These are phyloP conservation scores for Podaxis sp. DNA, from an alignment of 768 basidiomycete genomes.

Conservation along the genomic window DNA sequence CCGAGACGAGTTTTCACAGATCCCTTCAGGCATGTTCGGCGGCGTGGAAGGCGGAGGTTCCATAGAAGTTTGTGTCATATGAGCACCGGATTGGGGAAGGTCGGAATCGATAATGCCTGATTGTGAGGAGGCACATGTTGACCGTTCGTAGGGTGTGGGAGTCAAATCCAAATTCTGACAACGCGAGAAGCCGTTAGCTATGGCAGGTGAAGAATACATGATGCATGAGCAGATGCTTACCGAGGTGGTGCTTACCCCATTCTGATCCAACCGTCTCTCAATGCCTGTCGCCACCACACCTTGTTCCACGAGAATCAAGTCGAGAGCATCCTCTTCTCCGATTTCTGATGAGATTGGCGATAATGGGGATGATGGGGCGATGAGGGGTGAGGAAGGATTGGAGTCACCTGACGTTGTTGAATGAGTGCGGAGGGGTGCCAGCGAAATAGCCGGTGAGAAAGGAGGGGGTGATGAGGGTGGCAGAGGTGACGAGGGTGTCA, in stretches of 20 bases:
- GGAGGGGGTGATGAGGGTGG: conserved; percentile 44
- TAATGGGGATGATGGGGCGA: conserved; percentile 16
- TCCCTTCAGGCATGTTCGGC: not conserved
- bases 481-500: conserved; percentile 24
- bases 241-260: not conserved
- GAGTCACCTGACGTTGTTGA: conserved; percentile 28
- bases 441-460: conserved; percentile 35
- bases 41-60: not conserved
- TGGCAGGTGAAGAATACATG: not conserved
- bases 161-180: conserved; percentile 5
- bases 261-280: not conserved
- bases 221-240: not conserved
- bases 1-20: not conserved
- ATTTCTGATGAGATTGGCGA: conserved; percentile 19
- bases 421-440: conserved; percentile 30
- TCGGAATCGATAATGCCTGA: not conserved
- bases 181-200: not conserved
- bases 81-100: not conserved
- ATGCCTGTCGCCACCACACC: not conserved
- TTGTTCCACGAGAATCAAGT: not conserved
- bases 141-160: conserved; percentile 5
- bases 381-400: conserved; percentile 15
- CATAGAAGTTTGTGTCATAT: not conserved
- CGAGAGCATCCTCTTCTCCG: conserved; percentile 1
- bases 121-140: not conserved